Conservation (phyloP, 164 flowering plant genomes). For the Chimonanthus salicifolius region DNA sequence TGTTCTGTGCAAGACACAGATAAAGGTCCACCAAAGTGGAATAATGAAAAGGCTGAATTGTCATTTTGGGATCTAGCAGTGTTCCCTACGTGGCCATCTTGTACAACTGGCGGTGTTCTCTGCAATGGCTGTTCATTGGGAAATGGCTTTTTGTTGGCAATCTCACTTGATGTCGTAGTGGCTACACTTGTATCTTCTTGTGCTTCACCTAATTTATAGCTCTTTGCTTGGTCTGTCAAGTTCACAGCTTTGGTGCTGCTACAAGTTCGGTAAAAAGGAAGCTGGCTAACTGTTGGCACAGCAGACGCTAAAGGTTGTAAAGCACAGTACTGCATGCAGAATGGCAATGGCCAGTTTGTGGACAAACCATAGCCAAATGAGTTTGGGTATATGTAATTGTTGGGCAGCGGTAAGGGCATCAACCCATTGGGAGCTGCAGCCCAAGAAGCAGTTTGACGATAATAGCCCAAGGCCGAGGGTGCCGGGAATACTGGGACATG, state of each 20-base stretch:
- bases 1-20: conserved; percentile 40
- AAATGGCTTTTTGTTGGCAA: conserved; percentile 9
- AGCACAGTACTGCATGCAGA: conserved; percentile 62
- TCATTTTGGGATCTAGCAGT: conserved; percentile 25
- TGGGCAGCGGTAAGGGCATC: conserved; percentile 53
- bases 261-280: conserved; percentile 56
- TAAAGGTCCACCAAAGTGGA: conserved; percentile 89
- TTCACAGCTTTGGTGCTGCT: conserved; percentile 27
- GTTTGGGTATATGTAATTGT: conserved; percentile 45
- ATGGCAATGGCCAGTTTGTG: conserved; percentile 43
- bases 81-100: conserved; percentile 20
- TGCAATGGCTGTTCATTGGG: conserved; percentile 9
- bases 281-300: conserved; percentile 36
- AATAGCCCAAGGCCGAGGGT: conserved; percentile 63
- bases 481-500: conserved; percentile 59
- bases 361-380: conserved; percentile 55
- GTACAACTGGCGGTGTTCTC: conserved; percentile 18
- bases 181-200: conserved; percentile 19
- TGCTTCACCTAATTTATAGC: conserved; percentile 17
- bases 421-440: conserved; percentile 60
- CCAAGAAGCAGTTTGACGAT: conserved; percentile 78
- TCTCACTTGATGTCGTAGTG: conserved; percentile 6
- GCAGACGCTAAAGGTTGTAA: conserved; percentile 44
- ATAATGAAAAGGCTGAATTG: conserved; percentile 61
- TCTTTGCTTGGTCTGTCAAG: conserved; percentile 31